Conservation (phyloP, 805 yeast genomes). For the Ogataea saltuana region DNA sequence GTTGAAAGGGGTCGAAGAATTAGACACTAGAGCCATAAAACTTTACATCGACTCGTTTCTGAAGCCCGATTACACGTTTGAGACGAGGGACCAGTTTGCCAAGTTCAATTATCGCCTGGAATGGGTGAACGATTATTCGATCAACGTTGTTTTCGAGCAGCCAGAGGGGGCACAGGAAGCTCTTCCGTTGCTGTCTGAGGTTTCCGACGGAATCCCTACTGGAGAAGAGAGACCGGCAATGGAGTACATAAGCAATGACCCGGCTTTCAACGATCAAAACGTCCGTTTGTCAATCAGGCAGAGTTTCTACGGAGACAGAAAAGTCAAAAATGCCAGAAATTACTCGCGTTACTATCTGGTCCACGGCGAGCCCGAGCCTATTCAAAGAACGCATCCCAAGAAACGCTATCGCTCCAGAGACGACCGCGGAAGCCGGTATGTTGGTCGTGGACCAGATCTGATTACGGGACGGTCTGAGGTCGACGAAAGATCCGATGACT, state of each 20-base stretch:
- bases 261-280: conserved; percentile 21
- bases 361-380: conserved; percentile 66
- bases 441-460: conserved; percentile 29
- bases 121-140: conserved; percentile 67
- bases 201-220: conserved; percentile 19
- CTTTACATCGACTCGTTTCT: conserved; percentile 50
- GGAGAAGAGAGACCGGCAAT: conserved; percentile 43
- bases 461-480: conserved; percentile 37
- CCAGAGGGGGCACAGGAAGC: conserved; percentile 27
- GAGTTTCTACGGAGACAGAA: conserved; percentile 54
- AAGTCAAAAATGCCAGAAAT: conserved; percentile 55
- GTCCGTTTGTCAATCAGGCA: conserved; percentile 46
- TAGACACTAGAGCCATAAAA: conserved; percentile 61
- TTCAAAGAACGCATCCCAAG: conserved; percentile 31
- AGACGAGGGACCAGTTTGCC: conserved; percentile 30
- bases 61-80: conserved; percentile 35
- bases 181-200: conserved; percentile 17
- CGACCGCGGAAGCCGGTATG: conserved; percentile 20
- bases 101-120: conserved; percentile 45
- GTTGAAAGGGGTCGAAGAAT: conserved; percentile 62
- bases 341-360: conserved; percentile 64
- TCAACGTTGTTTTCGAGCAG: conserved; percentile 54
- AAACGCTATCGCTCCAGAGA: conserved; percentile 20
- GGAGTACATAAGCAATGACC: conserved; percentile 35
- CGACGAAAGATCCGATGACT: not conserved